Base-by-base conservation (phyloP, 1,139 yeast species). In the Blastobotrys persicus region DNA sequence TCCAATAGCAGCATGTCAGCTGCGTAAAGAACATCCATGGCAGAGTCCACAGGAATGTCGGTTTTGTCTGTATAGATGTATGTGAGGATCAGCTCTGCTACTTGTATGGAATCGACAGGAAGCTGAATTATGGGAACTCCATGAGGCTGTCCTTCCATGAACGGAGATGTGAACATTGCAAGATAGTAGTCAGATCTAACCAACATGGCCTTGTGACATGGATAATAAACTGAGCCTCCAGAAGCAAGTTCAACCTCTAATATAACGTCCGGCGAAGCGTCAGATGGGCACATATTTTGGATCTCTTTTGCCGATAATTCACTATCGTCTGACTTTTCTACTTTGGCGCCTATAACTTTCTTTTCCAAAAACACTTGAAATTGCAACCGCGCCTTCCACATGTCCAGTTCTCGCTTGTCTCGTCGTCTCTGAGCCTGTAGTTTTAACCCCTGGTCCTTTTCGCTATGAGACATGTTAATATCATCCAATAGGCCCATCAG, bases 1-100 rank as follows among this genome's bases (percentile, higher is more conserved):
- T 83, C 89, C 31, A 82, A 69, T 40, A 83, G 65, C 35, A 86
- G 64, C 51, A 80, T 76, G 59, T 85, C 88, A 0, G 88, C 86
- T 2, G 80, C 73, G 49, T 72, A 69, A 4, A 86, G 63, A 2
- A 82, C 73, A 43, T 82, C 88, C 28, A 83, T 62, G 0, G 85
- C 78, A 41, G 69, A 58, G 1, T 68, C 64, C 40, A 76, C 62
- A 0, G 85, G 81, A 12, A 85, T 73, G 6, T 71, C 70, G 0
- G 80, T 71, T 46, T 77, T 74, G 61, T 85, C 92, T 56, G 76
- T 80, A 62, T 86, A 86, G 18, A 85, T 63, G 59, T 72, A 85
- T 11, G 74, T 68, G 6, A 85, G 63, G 0, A 85, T 67, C 49
- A 79, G 70, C 54, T 83, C 84, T 0, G 81, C 78, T 0, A 79